Evolutionary conservation across 2,329 filamentous ascomycete genomes (phyloP).

Genomic region (Sclerotinia glacialis): DNA sequence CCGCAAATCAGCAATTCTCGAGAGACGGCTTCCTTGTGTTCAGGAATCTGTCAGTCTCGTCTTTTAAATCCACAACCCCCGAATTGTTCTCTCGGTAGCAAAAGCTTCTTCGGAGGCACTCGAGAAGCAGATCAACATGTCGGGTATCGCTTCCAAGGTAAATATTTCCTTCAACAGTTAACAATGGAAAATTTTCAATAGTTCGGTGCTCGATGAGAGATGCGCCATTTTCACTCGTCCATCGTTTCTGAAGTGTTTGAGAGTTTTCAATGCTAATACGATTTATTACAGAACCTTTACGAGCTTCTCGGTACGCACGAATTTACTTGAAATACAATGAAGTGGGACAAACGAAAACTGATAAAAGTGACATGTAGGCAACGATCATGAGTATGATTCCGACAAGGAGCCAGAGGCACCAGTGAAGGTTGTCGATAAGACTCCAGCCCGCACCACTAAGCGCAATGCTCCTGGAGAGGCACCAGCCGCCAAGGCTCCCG

Average conservation of each 20-base stretch:
- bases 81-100: slow-evolving; percentile 42
- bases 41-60: slow-evolving; percentile 42
- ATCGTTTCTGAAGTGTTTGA: slow-evolving; percentile 24
- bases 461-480: slow-evolving; percentile 78
- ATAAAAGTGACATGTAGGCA: slow-evolving; percentile 43
- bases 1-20: slow-evolving; percentile 32
- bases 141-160: slow-evolving; percentile 42
- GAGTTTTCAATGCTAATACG: slow-evolving; percentile 41
- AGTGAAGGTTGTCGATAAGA: slow-evolving; percentile 87
- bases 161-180: slow-evolving; percentile 21
- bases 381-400: slow-evolving; percentile 61
- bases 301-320: slow-evolving; percentile 85
- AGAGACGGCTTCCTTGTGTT: slow-evolving; percentile 41
- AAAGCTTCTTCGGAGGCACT: slow-evolving; percentile 43
- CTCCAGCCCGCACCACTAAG: slow-evolving; percentile 69
- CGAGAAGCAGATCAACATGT: slow-evolving; percentile 41
- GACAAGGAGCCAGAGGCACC: slow-evolving; percentile 75
- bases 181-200: slow-evolving; percentile 13
- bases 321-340: slow-evolving; percentile 26
- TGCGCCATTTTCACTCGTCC: slow-evolving; percentile 21
- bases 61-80: slow-evolving; percentile 28
- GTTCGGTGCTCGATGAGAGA: slow-evolving; percentile 23
- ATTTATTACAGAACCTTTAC: slow-evolving; percentile 76
- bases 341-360: slow-evolving; percentile 34
- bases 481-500: slow-evolving; percentile 45